Evolutionary conservation across 345 rosid species (phyloP).

Genomic region (Ailanthus altissimus): DNA sequence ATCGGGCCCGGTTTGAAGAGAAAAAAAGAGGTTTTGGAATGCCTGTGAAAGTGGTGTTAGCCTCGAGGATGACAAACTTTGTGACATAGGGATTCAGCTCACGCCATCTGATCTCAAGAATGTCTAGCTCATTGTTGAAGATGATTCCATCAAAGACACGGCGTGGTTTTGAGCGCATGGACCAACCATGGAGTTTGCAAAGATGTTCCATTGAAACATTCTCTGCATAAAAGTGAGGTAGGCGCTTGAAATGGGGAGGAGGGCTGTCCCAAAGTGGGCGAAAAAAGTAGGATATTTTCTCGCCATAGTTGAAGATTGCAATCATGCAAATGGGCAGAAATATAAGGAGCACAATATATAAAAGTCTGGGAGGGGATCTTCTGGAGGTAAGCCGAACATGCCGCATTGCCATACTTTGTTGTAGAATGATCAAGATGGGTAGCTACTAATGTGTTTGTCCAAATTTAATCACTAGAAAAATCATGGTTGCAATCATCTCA

Average conservation of each 20-base stretch:
- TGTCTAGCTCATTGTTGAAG: conserved; percentile 87
- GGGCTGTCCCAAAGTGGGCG: conserved; percentile 94
- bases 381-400: conserved; percentile 30
- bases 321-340: conserved; percentile 52
- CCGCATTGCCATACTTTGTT: conserved; percentile 49
- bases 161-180: conserved; percentile 58
- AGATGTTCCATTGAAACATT: conserved; percentile 83
- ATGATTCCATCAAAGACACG: conserved; percentile 72
- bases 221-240: conserved; percentile 93
- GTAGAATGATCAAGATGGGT: conserved; percentile 11
- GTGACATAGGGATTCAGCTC: conserved; percentile 71
- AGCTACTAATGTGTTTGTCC: conserved; percentile 28
- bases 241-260: conserved; percentile 60
- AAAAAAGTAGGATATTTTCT: conserved; percentile 60
- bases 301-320: conserved; percentile 44
- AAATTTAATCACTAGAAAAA: conserved; percentile 2
- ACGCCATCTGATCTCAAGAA: conserved; percentile 79
- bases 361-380: conserved; percentile 42
- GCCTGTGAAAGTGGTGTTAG: conserved; percentile 92
- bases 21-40: conserved; percentile 74
- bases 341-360: conserved; percentile 41
- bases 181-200: conserved; percentile 87
- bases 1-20: conserved; percentile 48
- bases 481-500: conserved; percentile 10
- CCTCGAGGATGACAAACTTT: conserved; percentile 77